phyloP scores from a whole-genome alignment of 2,329 filamentous ascomycete genomes.

The Aspergillus ochraceoroseus region DNA sequence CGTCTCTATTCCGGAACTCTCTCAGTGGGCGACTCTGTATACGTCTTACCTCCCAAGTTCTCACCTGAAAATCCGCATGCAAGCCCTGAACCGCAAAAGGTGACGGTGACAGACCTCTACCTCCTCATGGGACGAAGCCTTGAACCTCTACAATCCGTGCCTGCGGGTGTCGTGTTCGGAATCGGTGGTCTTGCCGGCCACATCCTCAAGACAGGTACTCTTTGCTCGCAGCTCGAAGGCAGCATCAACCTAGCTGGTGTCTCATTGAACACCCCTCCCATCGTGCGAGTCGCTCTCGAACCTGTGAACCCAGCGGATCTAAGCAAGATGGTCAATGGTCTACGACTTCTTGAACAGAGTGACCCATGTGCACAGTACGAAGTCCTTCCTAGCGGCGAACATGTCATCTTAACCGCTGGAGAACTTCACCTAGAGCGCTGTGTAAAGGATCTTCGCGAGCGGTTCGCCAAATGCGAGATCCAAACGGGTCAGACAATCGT shows the following conservation, averaged over 20 bases:
- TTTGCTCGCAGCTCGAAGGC: conserved; percentile 82
- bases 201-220: conserved; percentile 90
- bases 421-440: conserved; percentile 93
- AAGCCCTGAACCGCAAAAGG: conserved; percentile 69
- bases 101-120: conserved; percentile 82
- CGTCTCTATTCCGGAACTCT: conserved; percentile 88
- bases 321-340: conserved; percentile 87
- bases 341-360: conserved; percentile 83
- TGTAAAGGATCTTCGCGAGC: conserved; percentile 83
- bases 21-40: conserved; percentile 82
- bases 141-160: conserved; percentile 75
- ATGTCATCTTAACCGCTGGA: conserved; percentile 88
- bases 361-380: conserved; percentile 96
- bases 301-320: conserved; percentile 84
- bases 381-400: conserved; percentile 85
- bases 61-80: conserved; percentile 71
- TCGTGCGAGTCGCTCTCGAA: conserved; percentile 93
- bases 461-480: conserved; percentile 90
- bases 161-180: conserved; percentile 91
- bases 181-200: conserved; percentile 88
- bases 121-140: conserved; percentile 91
- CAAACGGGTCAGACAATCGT: conserved; percentile 93
- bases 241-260: conserved; percentile 88
- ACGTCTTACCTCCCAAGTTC: conserved; percentile 90
- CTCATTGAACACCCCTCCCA: conserved; percentile 73